Percentiles rank a stretch among this genome's conserved stretches.
Conservation (phyloP, 768 basidiomycete genomes). For the Cystobasidium tubakii region DNA sequence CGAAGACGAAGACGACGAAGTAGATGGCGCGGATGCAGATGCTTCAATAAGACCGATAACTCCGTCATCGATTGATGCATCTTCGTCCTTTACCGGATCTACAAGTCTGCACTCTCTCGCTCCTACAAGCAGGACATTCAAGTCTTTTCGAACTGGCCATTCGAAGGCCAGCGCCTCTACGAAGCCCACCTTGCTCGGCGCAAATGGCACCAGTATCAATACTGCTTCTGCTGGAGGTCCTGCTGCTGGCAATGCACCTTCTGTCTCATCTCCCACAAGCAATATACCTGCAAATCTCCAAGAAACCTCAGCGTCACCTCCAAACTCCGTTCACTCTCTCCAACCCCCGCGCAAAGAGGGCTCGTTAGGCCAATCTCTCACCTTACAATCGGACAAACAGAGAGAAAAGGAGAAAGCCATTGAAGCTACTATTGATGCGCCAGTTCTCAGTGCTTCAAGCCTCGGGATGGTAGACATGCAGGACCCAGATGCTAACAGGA, state of each 20-base stretch:
- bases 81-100: conserved; percentile 25
- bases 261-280: background rate
- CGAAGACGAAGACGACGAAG: conserved; percentile 12
- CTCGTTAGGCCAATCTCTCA: background rate
- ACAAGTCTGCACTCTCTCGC: conserved; percentile 17
- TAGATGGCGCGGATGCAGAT: conserved; percentile 14
- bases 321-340: background rate
- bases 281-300: background rate
- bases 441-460: background rate
- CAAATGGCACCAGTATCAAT: background rate
- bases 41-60: conserved; percentile 26
- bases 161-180: conserved; percentile 11
- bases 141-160: conserved; percentile 23
- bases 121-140: conserved; percentile 30
- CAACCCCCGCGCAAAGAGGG: background rate
- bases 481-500: conserved; percentile 1
- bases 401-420: background rate
- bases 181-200: conserved; percentile 12
- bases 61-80: conserved; percentile 20
- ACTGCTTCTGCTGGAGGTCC: background rate
- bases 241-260: background rate
- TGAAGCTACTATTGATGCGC: background rate
- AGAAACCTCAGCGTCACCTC: background rate
- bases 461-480: conserved; percentile 23
- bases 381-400: conserved; percentile 5